These are phyloP conservation scores for Trametes cubensis DNA, from an alignment of 768 basidiomycete genomes.

Conservation along the genomic window DNA sequence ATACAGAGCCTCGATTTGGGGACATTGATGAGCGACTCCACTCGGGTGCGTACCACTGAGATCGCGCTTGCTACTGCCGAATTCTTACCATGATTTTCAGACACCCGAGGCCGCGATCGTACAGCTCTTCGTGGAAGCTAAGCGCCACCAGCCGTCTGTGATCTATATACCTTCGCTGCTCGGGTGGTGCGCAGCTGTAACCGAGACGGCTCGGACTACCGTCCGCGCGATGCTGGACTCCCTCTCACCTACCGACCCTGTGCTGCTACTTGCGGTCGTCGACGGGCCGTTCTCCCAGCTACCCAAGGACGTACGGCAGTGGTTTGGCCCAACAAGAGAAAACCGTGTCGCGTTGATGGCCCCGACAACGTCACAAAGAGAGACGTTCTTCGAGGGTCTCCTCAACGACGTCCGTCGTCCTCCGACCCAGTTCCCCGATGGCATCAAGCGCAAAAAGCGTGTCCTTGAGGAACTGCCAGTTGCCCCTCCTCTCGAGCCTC, in stretches of 20 bases:
- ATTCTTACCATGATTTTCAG: conserved; percentile 41
- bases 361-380: conserved; percentile 60
- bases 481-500: conserved; percentile 88
- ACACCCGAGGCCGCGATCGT: conserved; percentile 91
- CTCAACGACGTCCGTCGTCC: conserved; percentile 70
- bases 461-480: conserved; percentile 83
- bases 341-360: conserved; percentile 67
- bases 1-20: conserved; percentile 93
- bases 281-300: conserved; percentile 74
- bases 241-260: conserved; percentile 87
- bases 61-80: neutral
- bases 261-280: conserved; percentile 88
- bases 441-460: conserved; percentile 78
- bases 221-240: conserved; percentile 91
- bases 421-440: conserved; percentile 89
- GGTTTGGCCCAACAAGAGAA: conserved; percentile 84
- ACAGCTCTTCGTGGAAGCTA: conserved; percentile 94
- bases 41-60: conserved; percentile 59
- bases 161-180: conserved; percentile 91
- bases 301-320: conserved; percentile 80
- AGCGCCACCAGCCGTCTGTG: conserved; percentile 94
- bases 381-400: conserved; percentile 75
- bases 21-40: conserved; percentile 83
- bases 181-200: conserved; percentile 83
- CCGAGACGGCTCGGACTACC: conserved; percentile 82